Conservation (phyloP, 176 grass and related monocot genomes). For the Bonia amplexicaulis region DNA sequence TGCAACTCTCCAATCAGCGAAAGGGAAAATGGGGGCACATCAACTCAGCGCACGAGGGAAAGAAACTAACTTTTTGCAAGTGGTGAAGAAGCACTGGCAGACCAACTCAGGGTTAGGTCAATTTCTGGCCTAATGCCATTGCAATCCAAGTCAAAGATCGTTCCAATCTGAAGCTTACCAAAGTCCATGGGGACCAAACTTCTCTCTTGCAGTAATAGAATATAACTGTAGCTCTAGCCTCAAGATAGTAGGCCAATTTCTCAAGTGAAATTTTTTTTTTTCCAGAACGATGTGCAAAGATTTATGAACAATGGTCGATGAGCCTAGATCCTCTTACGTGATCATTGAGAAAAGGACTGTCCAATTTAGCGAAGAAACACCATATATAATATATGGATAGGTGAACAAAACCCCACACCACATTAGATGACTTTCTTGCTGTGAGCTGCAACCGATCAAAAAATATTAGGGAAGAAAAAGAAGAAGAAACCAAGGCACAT, state of each 20-base stretch:
- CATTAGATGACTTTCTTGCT: background rate
- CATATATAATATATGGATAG: background rate
- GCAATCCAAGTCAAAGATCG: slow-evolving; percentile 6
- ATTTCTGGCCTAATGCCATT: slow-evolving; percentile 30
- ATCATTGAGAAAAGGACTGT: background rate
- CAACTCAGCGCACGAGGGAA: slow-evolving; percentile 18
- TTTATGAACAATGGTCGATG: background rate
- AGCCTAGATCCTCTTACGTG: too few species aligned
- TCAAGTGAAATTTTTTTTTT: background rate
- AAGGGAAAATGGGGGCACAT: background rate
- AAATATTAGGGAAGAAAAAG: background rate
- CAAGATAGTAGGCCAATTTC: background rate
- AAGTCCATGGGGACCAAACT: slow-evolving; percentile 18
- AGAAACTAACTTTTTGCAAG: background rate
- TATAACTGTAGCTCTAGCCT: background rate
- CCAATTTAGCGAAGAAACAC: background rate
- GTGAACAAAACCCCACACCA: background rate
- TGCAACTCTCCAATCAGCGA: background rate
- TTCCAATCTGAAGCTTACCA: background rate
- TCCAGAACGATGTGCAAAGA: background rate
- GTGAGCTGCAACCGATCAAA: background rate
- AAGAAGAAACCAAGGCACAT: background rate
- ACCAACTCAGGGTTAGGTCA: background rate
- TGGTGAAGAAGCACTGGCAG: slow-evolving; percentile 11
- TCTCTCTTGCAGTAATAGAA: background rate